Percentiles rank a stretch among this genome's conserved stretches.
phyloP scores from a whole-genome alignment of 2,329 filamentous ascomycete species.

The Dothistroma septosporum region DNA sequence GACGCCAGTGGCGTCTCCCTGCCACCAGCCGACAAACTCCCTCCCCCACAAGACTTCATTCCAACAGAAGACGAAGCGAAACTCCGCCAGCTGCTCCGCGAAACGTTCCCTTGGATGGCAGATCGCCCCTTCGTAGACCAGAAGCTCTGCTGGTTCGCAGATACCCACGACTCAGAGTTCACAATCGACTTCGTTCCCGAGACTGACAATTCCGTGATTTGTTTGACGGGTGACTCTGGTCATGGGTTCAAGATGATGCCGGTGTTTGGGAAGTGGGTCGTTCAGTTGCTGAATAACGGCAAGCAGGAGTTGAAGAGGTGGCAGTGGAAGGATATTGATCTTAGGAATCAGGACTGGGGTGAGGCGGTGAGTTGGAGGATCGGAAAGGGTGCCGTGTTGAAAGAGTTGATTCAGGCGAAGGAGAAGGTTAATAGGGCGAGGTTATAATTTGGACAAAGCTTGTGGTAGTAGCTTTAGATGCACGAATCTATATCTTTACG shows the following conservation, averaged over 20 bases:
- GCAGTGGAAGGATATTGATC: conserved; percentile 48
- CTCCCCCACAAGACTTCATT: conserved; percentile 48
- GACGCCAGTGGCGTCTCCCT: conserved; percentile 42
- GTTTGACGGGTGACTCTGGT: conserved; percentile 57
- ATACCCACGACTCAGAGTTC: conserved; percentile 58
- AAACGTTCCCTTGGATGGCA: conserved; percentile 52
- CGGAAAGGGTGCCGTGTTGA: conserved; percentile 32
- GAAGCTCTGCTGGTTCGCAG: conserved; percentile 61
- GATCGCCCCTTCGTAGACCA: conserved; percentile 55
- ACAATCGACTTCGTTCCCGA: conserved; percentile 57
- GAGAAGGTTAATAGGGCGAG: conserved; percentile 22
- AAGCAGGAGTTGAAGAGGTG: conserved; percentile 47
- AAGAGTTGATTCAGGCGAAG: conserved; percentile 22
- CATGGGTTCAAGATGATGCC: conserved; percentile 63
- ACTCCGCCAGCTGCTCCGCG: conserved; percentile 48
- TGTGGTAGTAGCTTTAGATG: not conserved
- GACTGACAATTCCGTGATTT: conserved; percentile 45
- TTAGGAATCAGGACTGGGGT: conserved; percentile 38
- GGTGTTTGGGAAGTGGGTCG: conserved; percentile 54
- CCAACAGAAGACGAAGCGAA: conserved; percentile 52
- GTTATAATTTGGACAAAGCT: conserved; percentile 10
- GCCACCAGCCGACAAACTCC: conserved; percentile 40
- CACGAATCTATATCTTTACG: not conserved
- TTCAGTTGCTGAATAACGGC: conserved; percentile 43
- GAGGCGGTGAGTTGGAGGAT: conserved; percentile 49